A percentile compares a stretch with the other conserved stretches of the same genome.
phyloP scores from a whole-genome alignment of 2,329 filamentous ascomycete genomes.

The Rhynchosporium agropyri region DNA sequence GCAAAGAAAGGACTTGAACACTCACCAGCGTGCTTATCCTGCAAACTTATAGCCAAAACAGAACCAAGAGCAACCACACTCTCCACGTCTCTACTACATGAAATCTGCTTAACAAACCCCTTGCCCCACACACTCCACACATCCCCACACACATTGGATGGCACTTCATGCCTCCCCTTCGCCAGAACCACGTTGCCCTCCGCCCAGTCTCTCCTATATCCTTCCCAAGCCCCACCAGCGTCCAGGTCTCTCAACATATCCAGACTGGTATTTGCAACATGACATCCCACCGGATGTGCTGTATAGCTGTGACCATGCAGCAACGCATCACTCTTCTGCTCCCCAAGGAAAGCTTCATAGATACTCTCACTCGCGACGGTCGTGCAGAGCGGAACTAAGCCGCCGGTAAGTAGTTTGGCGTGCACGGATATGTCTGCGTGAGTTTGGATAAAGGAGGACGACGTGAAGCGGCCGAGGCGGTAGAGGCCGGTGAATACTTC shows the following conservation, averaged over 20 bases:
- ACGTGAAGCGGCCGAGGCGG: conserved; percentile 72
- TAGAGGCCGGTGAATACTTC: conserved; percentile 88
- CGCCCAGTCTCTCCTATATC: conserved; percentile 53
- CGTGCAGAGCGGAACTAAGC: conserved; percentile 74
- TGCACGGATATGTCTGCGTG: conserved; percentile 78
- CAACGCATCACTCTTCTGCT: conserved; percentile 76
- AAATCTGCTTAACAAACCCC: conserved; percentile 60
- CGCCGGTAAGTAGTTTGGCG: conserved; percentile 82
- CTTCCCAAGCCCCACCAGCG: conserved; percentile 56
- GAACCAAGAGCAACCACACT: conserved; percentile 75
- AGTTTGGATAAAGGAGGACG: conserved; percentile 68
- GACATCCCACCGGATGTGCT: conserved; percentile 78
- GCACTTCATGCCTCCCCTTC: not conserved
- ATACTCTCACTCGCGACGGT: conserved; percentile 76
- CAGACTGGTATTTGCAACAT: conserved; percentile 72
- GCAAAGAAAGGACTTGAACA: not conserved
- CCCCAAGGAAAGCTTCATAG: conserved; percentile 70
- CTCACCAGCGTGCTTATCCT: conserved; percentile 46
- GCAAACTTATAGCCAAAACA: conserved; percentile 67
- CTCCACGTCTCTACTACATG: conserved; percentile 56
- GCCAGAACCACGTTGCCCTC: not conserved
- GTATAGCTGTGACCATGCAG: conserved; percentile 88
- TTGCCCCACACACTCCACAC: conserved; percentile 74
- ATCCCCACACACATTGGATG: conserved; percentile 18
- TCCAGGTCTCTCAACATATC: conserved; percentile 62